Conservation (phyloP, 257 asterid genomes). For the Dorcoceras hygrometricum region DNA sequence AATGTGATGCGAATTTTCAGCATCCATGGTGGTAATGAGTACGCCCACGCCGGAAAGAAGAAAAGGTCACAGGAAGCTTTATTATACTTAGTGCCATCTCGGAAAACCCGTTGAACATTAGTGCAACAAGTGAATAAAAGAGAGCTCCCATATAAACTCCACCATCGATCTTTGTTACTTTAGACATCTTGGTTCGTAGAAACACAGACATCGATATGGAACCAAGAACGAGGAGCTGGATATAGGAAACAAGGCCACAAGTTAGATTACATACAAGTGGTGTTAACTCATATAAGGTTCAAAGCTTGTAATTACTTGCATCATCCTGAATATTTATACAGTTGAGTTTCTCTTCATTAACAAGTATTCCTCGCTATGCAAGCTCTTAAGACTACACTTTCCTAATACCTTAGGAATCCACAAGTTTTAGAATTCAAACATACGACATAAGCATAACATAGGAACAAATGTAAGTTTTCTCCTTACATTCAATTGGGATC, state of each 20-base stretch:
- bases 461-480: no score
- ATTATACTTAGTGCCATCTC: slow-evolving; percentile 32
- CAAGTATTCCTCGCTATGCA: slow-evolving; percentile 34
- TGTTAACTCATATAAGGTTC: no score
- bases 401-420: no score
- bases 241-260: neutral
- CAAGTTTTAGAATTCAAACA: no score
- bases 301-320: slow-evolving; percentile 25
- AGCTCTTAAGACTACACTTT: slow-evolving; percentile 28
- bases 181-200: slow-evolving; percentile 29
- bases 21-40: slow-evolving; percentile 37
- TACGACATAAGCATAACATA: no score
- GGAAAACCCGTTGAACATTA: slow-evolving; percentile 35
- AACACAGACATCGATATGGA: slow-evolving; percentile 34
- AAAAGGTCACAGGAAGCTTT: slow-evolving; percentile 39
- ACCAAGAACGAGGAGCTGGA: slow-evolving; percentile 34
- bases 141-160: slow-evolving; percentile 30
- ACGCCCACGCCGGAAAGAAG: slow-evolving; percentile 41
- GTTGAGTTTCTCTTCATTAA: slow-evolving; percentile 39
- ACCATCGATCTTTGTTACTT: slow-evolving; percentile 23
- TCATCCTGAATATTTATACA: slow-evolving; percentile 35
- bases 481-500: neutral
- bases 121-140: slow-evolving; percentile 22
- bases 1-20: slow-evolving; percentile 9
- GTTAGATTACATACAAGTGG: no score